phyloP scores from a whole-genome alignment of 768 basidiomycete genomes.

The Ramaria rubella region DNA sequence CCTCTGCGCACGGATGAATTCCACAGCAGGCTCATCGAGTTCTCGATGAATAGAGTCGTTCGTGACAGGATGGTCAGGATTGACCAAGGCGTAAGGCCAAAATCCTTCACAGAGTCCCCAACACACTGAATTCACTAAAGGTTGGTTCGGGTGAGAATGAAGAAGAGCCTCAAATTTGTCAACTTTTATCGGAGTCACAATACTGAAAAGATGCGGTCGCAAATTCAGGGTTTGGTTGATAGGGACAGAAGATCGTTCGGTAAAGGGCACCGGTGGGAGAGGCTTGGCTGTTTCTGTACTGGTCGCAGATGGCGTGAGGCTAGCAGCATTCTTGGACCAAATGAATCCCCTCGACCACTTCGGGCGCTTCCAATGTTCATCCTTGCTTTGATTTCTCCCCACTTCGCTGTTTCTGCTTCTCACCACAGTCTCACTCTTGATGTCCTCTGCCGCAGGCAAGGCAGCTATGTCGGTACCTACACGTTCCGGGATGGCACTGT shows the following conservation, averaged over 20 bases:
- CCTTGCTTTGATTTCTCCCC: background rate
- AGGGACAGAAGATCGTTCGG: slow-evolving; percentile 9
- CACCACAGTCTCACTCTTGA: too few species aligned
- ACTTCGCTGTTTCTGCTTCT: too few species aligned
- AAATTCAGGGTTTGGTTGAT: slow-evolving; percentile 20
- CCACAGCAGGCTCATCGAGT: slow-evolving; percentile 3
- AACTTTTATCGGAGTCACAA: slow-evolving; percentile 33
- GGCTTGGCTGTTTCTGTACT: background rate
- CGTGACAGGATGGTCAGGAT: background rate
- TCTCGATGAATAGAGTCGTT: background rate
- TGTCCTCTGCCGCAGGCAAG: too few species aligned
- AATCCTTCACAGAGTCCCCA: slow-evolving; percentile 32
- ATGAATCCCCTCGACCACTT: background rate
- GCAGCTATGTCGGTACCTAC: too few species aligned
- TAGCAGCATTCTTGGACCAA: background rate
- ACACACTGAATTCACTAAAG: slow-evolving; percentile 28
- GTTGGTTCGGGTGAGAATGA: slow-evolving; percentile 30
- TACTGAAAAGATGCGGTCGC: slow-evolving; percentile 28
- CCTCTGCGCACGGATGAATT: slow-evolving; percentile 25
- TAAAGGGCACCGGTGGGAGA: background rate
- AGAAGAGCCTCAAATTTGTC: slow-evolving; percentile 25
- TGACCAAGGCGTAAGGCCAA: slow-evolving; percentile 36
- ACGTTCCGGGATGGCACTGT: too few species aligned
- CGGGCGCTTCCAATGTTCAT: background rate
- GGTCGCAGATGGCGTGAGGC: background rate